These are phyloP conservation scores for Xerocomus spinulosus DNA, from an alignment of 768 basidiomycete genomes.

Conservation along the genomic window DNA sequence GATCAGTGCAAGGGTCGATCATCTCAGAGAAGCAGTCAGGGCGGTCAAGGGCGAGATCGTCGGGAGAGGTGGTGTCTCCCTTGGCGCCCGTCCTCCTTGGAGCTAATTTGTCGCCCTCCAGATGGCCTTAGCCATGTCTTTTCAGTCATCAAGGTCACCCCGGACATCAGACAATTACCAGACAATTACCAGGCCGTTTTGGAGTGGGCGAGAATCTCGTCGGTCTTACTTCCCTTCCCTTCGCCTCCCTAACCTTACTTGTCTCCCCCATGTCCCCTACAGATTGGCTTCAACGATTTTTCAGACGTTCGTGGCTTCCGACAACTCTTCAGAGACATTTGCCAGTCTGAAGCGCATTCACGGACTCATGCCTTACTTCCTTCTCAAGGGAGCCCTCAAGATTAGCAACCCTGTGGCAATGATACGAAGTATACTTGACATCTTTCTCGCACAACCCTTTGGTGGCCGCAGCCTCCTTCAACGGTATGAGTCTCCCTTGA, in stretches of 20 bases:
- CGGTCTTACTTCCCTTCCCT: constrained; percentile 32
- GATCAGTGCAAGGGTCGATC: constrained; percentile 82
- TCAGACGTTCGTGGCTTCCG: constrained; percentile 89
- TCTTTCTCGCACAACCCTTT: constrained; percentile 96
- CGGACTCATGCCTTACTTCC: constrained; percentile 95
- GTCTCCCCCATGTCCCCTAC: constrained; percentile 2
- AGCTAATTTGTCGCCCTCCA: constrained; percentile 27
- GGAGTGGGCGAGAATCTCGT: constrained; percentile 98
- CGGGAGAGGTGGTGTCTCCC: constrained; percentile 56
- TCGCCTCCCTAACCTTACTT: constrained; percentile 5
- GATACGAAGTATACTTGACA: constrained; percentile 88
- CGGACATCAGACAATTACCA: constrained; percentile 73
- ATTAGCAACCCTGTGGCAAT: constrained; percentile 95
- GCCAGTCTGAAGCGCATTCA: constrained; percentile 87
- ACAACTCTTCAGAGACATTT: constrained; percentile 87
- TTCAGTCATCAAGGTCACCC: constrained; percentile 76
- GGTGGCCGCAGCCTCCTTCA: constrained; percentile 90
- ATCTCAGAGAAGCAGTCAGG: constrained; percentile 75
- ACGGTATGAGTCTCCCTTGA: constrained; percentile 43
- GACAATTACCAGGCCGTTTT: constrained; percentile 82
- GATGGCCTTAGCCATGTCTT: constrained; percentile 91
- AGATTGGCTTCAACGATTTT: constrained; percentile 96
- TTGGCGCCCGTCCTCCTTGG: background rate
- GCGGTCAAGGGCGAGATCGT: constrained; percentile 94
- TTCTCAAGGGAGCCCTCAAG: constrained; percentile 85